These are phyloP conservation scores for Chlamydomonas reinhardtii DNA, from an alignment of 163 green algal genomes.

Conservation along the genomic window DNA sequence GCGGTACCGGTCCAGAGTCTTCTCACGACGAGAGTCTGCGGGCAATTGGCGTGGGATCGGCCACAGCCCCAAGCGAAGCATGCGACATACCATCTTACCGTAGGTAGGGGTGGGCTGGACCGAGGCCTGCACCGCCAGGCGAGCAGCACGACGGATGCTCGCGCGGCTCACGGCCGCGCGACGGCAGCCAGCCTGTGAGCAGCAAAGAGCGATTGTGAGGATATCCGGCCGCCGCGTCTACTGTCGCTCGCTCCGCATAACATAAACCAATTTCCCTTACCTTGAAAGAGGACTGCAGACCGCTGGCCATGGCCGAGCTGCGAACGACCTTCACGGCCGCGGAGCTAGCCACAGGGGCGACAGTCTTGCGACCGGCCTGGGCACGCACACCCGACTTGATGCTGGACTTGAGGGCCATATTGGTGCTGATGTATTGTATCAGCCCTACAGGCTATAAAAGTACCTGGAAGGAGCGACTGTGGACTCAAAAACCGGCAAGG, in stretches of 20 bases:
- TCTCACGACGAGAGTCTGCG: constrained; percentile 53
- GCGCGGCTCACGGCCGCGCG: constrained; percentile 4
- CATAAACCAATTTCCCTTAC: not conserved
- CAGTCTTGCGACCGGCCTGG: not conserved
- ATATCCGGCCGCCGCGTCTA: constrained; percentile 17
- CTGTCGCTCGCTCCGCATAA: too few relatives aligned
- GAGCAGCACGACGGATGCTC: constrained; percentile 14
- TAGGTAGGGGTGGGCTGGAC: not conserved
- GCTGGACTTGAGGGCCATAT: constrained; percentile 44
- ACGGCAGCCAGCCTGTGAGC: constrained; percentile 38
- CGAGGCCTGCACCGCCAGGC: constrained; percentile 3
- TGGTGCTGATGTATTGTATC: not conserved
- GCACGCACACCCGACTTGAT: constrained; percentile 19
- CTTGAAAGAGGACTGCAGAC: constrained; percentile 25
- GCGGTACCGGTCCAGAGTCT: constrained; percentile 79
- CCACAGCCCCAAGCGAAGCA: not conserved
- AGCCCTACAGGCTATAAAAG: not conserved
- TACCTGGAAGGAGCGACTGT: too few relatives aligned
- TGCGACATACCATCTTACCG: not conserved
- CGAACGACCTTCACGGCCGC: constrained; percentile 33
- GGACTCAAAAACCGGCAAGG: too few relatives aligned
- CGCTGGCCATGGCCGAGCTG: not conserved
- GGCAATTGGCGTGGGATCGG: not conserved
- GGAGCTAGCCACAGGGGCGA: not conserved
- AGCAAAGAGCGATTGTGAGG: not conserved